Evolutionary conservation across 2,329 filamentous ascomycete species (phyloP).

Genomic region (Helicocarpus griseus): DNA sequence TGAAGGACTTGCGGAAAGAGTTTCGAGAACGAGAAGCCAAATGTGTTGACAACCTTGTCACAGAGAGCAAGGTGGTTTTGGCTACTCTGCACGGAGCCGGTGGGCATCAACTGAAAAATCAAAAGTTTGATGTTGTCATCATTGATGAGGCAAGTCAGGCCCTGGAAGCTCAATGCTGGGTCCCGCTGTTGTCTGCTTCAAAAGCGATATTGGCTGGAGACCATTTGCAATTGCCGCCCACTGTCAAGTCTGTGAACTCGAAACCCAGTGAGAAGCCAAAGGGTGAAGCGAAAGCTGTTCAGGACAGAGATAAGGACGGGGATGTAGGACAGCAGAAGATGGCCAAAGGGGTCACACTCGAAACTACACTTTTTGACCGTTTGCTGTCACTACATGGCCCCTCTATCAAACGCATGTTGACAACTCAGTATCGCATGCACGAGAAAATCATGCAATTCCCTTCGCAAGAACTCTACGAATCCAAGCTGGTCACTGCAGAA

Average conservation of each 20-base stretch:
- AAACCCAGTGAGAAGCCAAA: slow-evolving; percentile 41
- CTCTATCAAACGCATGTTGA: slow-evolving; percentile 86
- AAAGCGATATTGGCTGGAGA: slow-evolving; percentile 91
- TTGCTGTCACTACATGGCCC: slow-evolving; percentile 72
- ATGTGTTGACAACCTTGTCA: slow-evolving; percentile 68
- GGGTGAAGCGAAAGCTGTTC: slow-evolving; percentile 11
- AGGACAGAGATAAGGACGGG: slow-evolving; percentile 15
- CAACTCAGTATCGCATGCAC: slow-evolving; percentile 97
- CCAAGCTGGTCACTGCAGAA: slow-evolving; percentile 69
- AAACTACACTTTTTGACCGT: slow-evolving; percentile 88
- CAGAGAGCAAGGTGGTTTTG: slow-evolving; percentile 74
- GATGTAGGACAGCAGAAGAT: slow-evolving; percentile 15
- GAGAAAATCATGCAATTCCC: slow-evolving; percentile 92
- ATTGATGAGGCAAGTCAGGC: slow-evolving; percentile 96
- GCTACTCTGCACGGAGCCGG: slow-evolving; percentile 89
- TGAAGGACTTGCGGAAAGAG: slow-evolving; percentile 79
- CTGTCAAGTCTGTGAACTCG: slow-evolving; percentile 65
- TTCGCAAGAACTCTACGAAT: slow-evolving; percentile 77
- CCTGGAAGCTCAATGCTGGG: slow-evolving; percentile 94
- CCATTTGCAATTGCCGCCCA: slow-evolving; percentile 87
- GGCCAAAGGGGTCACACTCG: slow-evolving; percentile 45
- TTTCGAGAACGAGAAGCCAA: slow-evolving; percentile 74
- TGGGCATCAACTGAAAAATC: slow-evolving; percentile 66
- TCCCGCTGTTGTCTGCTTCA: slow-evolving; percentile 65
- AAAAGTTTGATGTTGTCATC: slow-evolving; percentile 85